Conservation (phyloP, 768 basidiomycete species). For the Lentinus tigrinus region DNA sequence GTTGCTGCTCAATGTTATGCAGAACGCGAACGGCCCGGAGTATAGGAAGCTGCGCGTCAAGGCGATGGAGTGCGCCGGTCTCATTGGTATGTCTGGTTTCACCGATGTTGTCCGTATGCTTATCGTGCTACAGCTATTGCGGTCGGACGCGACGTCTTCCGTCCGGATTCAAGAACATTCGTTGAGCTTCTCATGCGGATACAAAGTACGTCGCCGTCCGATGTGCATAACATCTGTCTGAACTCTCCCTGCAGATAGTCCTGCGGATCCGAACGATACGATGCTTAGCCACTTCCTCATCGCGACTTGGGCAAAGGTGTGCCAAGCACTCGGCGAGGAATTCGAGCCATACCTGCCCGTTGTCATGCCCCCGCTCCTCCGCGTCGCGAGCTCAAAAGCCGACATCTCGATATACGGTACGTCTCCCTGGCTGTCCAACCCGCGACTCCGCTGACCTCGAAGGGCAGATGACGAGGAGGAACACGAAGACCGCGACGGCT, state of each 20-base stretch:
- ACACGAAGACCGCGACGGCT: conserved; percentile 64
- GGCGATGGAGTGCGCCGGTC: conserved; percentile 89
- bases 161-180: conserved; percentile 69
- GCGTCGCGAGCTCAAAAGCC: conserved; percentile 76
- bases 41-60: conserved; percentile 72
- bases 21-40: conserved; percentile 65
- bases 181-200: conserved; percentile 73
- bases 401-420: conserved; percentile 73
- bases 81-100: conserved; percentile 58
- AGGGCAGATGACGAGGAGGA: conserved; percentile 52
- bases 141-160: conserved; percentile 78
- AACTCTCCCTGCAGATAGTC: conserved; percentile 45
- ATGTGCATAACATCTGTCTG: not conserved
- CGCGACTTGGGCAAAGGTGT: conserved; percentile 86
- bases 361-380: conserved; percentile 78
- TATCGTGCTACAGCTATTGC: conserved; percentile 61
- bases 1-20: conserved; percentile 69
- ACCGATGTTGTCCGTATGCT: not conserved
- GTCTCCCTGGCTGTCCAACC: conserved; percentile 15
- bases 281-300: conserved; percentile 76
- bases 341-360: conserved; percentile 85
- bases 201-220: conserved; percentile 55
- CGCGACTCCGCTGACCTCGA: not conserved
- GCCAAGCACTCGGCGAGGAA: conserved; percentile 79
- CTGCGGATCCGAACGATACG: conserved; percentile 68